These are phyloP conservation scores for Aleurites moluccanus DNA, from an alignment of 441 rosid species.

Conservation along the genomic window DNA sequence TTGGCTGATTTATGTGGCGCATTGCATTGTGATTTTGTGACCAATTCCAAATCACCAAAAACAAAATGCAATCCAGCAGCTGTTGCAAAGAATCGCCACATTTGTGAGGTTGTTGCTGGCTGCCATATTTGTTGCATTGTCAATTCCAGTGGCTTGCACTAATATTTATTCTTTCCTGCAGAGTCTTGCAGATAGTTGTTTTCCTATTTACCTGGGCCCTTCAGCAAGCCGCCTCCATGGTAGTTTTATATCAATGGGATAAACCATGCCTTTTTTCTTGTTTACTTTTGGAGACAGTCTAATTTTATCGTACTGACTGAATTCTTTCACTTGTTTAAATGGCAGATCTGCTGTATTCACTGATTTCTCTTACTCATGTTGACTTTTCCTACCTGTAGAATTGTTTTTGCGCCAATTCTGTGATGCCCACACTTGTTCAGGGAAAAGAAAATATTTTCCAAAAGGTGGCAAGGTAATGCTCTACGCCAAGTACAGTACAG, in stretches of 20 bases:
- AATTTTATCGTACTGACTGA: slow-evolving; percentile 17
- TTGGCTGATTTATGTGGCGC: slow-evolving; percentile 96
- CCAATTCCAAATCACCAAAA: slow-evolving; percentile 59
- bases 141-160: slow-evolving; percentile 15
- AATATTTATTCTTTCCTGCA: slow-evolving; percentile 31
- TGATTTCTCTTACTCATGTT: slow-evolving; percentile 25
- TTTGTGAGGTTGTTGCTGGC: slow-evolving; percentile 73
- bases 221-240: slow-evolving; percentile 90
- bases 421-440: slow-evolving; percentile 87
- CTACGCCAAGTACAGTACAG: background rate
- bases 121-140: slow-evolving; percentile 11
- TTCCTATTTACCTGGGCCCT: slow-evolving; percentile 74
- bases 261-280: background rate
- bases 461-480: slow-evolving; percentile 78
- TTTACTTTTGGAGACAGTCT: slow-evolving; percentile 15
- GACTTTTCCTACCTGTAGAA: slow-evolving; percentile 46
- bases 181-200: slow-evolving; percentile 91
- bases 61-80: slow-evolving; percentile 94
- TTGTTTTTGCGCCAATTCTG: slow-evolving; percentile 89
- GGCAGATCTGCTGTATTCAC: slow-evolving; percentile 7
- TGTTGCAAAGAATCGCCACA: slow-evolving; percentile 72
- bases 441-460: slow-evolving; percentile 62
- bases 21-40: slow-evolving; percentile 79
- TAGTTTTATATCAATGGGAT: slow-evolving; percentile 33
- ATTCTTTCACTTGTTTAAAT: slow-evolving; percentile 4